These are phyloP conservation scores for Cryptococcus floricola DNA, from an alignment of 1,284 basidiomycete genomes.

Conservation along the genomic window DNA sequence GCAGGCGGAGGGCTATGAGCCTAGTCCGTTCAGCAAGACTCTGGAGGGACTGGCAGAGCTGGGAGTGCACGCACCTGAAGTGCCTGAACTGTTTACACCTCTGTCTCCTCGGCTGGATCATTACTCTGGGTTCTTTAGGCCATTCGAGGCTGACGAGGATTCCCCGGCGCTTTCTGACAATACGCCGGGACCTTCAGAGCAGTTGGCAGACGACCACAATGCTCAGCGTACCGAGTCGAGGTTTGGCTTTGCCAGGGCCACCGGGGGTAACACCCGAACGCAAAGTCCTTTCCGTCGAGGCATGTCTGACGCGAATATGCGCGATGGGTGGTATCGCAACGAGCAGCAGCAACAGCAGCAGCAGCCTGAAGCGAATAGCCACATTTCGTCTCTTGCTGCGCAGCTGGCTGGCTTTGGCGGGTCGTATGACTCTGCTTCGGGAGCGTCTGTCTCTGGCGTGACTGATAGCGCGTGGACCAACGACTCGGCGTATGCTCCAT, in stretches of 20 bases:
- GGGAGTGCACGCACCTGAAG: slow-evolving; percentile 25
- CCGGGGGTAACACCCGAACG: slow-evolving; percentile 16
- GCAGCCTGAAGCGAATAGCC: slow-evolving; percentile 5
- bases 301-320: slow-evolving; percentile 8
- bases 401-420: slow-evolving; percentile 16
- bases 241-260: slow-evolving; percentile 75
- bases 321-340: slow-evolving; percentile 15
- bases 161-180: slow-evolving; percentile 11
- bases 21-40: slow-evolving; percentile 38
- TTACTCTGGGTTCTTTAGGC: slow-evolving; percentile 23
- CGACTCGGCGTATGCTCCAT: slow-evolving; percentile 10
- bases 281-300: slow-evolving; percentile 28
- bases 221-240: slow-evolving; percentile 64
- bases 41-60: slow-evolving; percentile 33
- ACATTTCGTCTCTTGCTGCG: slow-evolving; percentile 7
- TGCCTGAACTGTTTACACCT: slow-evolving; percentile 18
- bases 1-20: slow-evolving; percentile 29
- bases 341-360: slow-evolving; percentile 3
- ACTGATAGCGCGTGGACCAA: slow-evolving; percentile 7
- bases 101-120: slow-evolving; percentile 4
- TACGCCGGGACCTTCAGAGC: slow-evolving; percentile 12
- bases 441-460: background rate
- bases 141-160: slow-evolving; percentile 23
- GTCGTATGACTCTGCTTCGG: slow-evolving; percentile 10
- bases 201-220: slow-evolving; percentile 57